phyloP scores from a whole-genome alignment of 2,329 filamentous ascomycete genomes.

The Pseudogymnoascus sp. region DNA sequence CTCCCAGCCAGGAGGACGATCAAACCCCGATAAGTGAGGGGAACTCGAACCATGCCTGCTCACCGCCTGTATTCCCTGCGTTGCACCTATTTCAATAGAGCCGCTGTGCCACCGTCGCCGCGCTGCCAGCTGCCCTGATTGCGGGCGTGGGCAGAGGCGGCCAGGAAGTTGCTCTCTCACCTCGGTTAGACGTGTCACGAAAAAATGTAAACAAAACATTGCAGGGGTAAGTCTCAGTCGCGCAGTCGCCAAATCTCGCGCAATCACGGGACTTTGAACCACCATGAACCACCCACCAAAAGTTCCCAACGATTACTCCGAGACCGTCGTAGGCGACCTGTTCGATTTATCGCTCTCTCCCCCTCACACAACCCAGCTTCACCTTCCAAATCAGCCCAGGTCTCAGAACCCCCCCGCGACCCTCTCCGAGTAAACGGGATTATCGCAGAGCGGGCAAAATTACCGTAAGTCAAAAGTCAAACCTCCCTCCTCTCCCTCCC shows the following conservation, averaged over 20 bases:
- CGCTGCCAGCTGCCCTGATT: not conserved
- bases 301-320: not conserved
- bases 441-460: not conserved
- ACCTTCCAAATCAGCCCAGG: not conserved
- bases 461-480: not conserved
- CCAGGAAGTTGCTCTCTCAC: not conserved
- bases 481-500: not conserved
- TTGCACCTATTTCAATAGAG: not conserved
- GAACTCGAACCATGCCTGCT: not conserved
- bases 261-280: conserved; percentile 6
- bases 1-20: not conserved
- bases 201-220: conserved; percentile 6
- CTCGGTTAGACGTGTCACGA: conserved; percentile 7
- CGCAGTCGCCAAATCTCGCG: conserved; percentile 3
- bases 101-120: not conserved
- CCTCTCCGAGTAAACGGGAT: conserved; percentile 1
- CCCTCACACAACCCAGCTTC: not conserved
- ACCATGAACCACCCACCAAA: not conserved
- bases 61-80: conserved; percentile 6
- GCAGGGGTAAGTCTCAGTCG: conserved; percentile 1
- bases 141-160: no score
- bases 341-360: not conserved
- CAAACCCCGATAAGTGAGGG: conserved; percentile 5
- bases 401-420: not conserved
- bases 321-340: not conserved